Percentiles rank a stretch among this genome's conserved stretches.
Evolutionary conservation across 2,329 filamentous ascomycete genomes (phyloP).

Genomic region (Venturia carpophila): DNA sequence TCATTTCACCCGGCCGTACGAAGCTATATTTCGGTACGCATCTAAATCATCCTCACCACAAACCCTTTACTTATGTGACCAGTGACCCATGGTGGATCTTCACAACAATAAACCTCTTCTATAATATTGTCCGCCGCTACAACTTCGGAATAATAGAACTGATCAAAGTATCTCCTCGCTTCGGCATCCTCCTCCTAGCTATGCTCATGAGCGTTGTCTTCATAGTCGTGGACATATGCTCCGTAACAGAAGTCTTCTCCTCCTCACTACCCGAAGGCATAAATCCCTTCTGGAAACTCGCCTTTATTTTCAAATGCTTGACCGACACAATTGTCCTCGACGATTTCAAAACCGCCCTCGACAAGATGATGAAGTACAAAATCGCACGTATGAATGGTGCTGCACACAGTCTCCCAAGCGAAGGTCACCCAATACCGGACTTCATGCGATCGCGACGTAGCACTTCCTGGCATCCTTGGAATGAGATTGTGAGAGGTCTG

Average conservation of each 20-base stretch:
- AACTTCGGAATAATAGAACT: slow-evolving; percentile 51
- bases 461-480: slow-evolving; percentile 2
- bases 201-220: slow-evolving; percentile 56
- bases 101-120: slow-evolving; percentile 52
- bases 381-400: slow-evolving; percentile 28
- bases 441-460: background rate
- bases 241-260: slow-evolving; percentile 46
- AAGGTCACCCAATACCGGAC: background rate
- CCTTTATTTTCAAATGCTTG: slow-evolving; percentile 59
- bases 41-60: slow-evolving; percentile 23
- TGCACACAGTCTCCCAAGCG: background rate
- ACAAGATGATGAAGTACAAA: slow-evolving; percentile 39
- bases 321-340: slow-evolving; percentile 60
- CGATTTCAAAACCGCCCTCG: slow-evolving; percentile 56
- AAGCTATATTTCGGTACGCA: slow-evolving; percentile 45
- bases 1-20: slow-evolving; percentile 47
- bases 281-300: slow-evolving; percentile 59
- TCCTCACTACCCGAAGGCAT: slow-evolving; percentile 43
- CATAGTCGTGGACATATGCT: slow-evolving; percentile 53
- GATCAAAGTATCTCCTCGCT: slow-evolving; percentile 54
- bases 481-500: slow-evolving; percentile 2
- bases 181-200: slow-evolving; percentile 52
- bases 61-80: background rate
- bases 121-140: slow-evolving; percentile 55
- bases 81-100: slow-evolving; percentile 61